Evolutionary conservation across 441 rosid genomes (phyloP), one percentile per base, ranked within the genome.

Genomic region (Bruguiera hainesii): DNA sequence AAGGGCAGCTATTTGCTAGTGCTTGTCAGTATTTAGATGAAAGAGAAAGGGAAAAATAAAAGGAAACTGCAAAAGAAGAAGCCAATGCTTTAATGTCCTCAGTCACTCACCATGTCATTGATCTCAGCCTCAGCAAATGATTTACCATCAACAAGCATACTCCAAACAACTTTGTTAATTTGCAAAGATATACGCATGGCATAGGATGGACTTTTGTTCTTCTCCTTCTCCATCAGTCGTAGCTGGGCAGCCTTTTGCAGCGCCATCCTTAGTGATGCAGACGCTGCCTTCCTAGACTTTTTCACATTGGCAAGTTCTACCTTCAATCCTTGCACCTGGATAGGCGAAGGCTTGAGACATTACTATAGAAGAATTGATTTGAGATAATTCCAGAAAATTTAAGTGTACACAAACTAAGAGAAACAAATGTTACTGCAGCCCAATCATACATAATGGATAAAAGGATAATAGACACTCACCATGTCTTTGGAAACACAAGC

Each of bases 111-210:
- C 99, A 95, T 87, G 78, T 93, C 95, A 83, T 92, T 92, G 78
- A 95, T 95, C 85, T 95, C 98, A 70, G 97, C 95, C 83, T 95
- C 99, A 25, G 99, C 93, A 79, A 95, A 90, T 69, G 98, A 73
- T 89, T 95, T 95, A 60, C 98, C 97, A 82, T 95, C 99, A 72
- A 89, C 73, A 76, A 95, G 87, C 99, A 95, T 95, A 80, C 87
- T 82, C 99, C 99, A 95, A 29, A 90, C 89, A 60, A 95, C 95
- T 84, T 92, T 90, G 71, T 75, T 78, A 72, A 92, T 92, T 78
- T 92, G 89, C 78, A 95, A 76, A 30, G 97, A 90, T 74, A 92
- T 85, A 28, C 96, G 97, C 99, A 95, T 95, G 42, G 99, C 99
- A 76, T 83, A 92, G 55, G 99, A 92, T 51, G 99, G 98, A 66